These are phyloP conservation scores for Zanthoxylum bungeanum DNA, from an alignment of 345 rosid genomes.

Conservation along the genomic window DNA sequence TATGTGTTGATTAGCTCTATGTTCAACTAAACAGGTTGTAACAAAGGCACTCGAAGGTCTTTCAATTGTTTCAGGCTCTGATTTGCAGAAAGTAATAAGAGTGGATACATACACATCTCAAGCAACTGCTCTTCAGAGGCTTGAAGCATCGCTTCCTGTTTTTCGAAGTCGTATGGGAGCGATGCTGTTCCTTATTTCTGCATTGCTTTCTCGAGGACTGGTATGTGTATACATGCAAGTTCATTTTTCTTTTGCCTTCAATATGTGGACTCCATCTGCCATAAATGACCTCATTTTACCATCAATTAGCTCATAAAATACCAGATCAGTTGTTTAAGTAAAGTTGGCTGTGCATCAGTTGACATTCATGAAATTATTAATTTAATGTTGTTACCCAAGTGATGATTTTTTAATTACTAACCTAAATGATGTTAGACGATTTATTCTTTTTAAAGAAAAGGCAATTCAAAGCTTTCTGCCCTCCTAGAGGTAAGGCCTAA, in stretches of 20 bases:
- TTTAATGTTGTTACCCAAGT: background rate
- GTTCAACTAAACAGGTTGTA: slow-evolving; percentile 36
- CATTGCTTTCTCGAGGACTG: slow-evolving; percentile 94
- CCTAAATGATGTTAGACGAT: background rate
- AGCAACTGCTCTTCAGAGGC: slow-evolving; percentile 49
- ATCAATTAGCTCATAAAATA: background rate
- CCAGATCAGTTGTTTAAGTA: background rate
- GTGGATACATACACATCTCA: slow-evolving; percentile 52
- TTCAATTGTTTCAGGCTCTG: slow-evolving; percentile 74
- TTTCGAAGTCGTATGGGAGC: slow-evolving; percentile 97
- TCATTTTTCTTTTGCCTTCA: background rate
- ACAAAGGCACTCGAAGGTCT: slow-evolving; percentile 60
- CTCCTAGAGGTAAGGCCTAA: background rate
- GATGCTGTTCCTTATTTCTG: slow-evolving; percentile 87
- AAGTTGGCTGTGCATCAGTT: background rate
- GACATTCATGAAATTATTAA: background rate
- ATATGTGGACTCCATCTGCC: background rate
- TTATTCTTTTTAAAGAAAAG: background rate
- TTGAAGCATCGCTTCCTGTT: slow-evolving; percentile 57
- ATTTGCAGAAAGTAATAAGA: slow-evolving; percentile 71
- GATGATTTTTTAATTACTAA: background rate
- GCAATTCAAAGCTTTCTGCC: background rate
- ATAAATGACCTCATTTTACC: background rate
- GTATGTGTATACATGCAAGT: slow-evolving; percentile 42
- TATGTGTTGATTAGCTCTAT: slow-evolving; percentile 10